Conservation (phyloP, 83 land plant species). For the Picea abies region DNA sequence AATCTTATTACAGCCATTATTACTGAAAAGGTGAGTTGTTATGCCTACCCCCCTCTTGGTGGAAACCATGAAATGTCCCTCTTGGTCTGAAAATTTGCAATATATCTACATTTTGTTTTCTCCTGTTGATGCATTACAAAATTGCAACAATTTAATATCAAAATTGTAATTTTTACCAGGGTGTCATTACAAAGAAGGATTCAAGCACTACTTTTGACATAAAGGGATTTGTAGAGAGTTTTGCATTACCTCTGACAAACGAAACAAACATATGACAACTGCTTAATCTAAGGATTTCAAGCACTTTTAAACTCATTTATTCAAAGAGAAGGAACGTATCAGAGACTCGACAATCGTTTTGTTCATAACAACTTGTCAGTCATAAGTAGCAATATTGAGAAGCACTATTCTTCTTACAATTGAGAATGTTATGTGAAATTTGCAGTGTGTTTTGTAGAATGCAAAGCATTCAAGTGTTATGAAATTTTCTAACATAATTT, state of each 20-base stretch:
- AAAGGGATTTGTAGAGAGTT: conserved; percentile 12
- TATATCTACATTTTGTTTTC: neutral
- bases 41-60: neutral
- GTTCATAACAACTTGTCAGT: too few relatives aligned
- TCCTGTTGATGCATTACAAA: neutral
- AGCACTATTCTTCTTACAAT: too few relatives aligned
- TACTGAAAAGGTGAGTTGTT: conserved; percentile 79
- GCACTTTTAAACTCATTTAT: neutral
- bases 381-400: too few relatives aligned
- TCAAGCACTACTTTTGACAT: conserved; percentile 21
- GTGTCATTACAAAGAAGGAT: conserved; percentile 37
- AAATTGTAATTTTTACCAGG: conserved; percentile 28
- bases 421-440: too few relatives aligned
- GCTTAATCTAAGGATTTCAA: neutral
- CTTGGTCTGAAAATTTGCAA: neutral
- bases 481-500: too few relatives aligned
- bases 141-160: neutral
- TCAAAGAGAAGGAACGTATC: neutral
- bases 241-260: neutral
- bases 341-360: too few relatives aligned
- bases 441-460: too few relatives aligned
- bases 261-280: neutral
- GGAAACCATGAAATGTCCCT: neutral
- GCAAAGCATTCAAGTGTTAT: too few relatives aligned
- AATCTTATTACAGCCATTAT: conserved; percentile 75